Base-by-base conservation (phyloP, 139 green algal species). In the Eudorina sp. region DNA sequence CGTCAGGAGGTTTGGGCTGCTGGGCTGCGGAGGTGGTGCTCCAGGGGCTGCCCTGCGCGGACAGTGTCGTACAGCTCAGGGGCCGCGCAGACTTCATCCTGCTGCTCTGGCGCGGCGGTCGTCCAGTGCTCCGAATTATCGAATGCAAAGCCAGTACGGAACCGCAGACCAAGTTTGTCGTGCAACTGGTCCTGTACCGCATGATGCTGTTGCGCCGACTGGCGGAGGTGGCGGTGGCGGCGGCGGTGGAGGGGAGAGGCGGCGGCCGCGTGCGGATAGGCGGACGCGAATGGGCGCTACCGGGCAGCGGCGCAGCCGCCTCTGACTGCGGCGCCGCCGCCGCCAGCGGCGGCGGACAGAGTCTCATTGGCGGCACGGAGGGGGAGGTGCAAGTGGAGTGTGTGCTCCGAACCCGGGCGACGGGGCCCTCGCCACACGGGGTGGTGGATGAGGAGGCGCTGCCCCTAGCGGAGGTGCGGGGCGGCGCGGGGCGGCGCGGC, bases 121-220 rank as follows among this genome's bases (percentile, higher is more conserved):
- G 62, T 31, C 81, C 81, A 0, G 81, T 87, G 45, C 81, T 87
- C 45, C 81, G 81, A 0, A 51, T 87, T 7, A 31, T 87, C 21
- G 81, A 87, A 53, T 87, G 81, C 60, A 87, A 87, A 43, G 81
- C 81, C 64, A 87, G 64, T 6, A 29, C 19, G 3, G 45, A 87
- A 7, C 62, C 21, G 43, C 81, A 79, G 66, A 87, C 81, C 16
- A 78, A 78, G n/a, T 53, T 38, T 34, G 4, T 79, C 9, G 64
- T 69, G 45, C 81, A 87, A 36, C 45, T 87, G 64, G 81, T 79
- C n/a, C 29, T 75, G 40, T 87, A 87, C 19, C 45, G 60, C 5
- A 76, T 64, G 43, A 34, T 86, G 60, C 29, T 86, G 41, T 43
- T 66, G 40, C 18, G n/a, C 29, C 43, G 62, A 60, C 60, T 86